A percentile compares a stretch with the other conserved stretches of the same genome.
These are phyloP conservation scores for Claviceps sp. DNA, from an alignment of 2,329 filamentous ascomycete genomes.

Conservation along the genomic window DNA sequence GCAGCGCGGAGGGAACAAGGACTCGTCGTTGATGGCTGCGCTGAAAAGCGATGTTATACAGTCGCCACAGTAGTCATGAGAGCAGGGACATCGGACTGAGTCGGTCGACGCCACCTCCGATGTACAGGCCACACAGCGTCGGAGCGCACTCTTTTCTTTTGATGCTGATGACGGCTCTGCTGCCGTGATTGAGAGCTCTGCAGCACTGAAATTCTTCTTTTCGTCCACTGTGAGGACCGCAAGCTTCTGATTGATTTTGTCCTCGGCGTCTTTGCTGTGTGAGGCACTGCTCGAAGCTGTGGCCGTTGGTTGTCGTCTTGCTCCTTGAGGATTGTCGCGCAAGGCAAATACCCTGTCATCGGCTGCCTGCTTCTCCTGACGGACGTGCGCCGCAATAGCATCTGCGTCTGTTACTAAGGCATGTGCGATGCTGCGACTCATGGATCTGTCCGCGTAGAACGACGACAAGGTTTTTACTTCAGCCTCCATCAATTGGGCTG, in stretches of 20 bases:
- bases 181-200: no score
- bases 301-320: neutral
- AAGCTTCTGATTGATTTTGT: neutral
- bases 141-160: neutral
- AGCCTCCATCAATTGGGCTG: slow-evolving; percentile 5
- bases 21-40: slow-evolving; percentile 31
- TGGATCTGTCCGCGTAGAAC: slow-evolving; percentile 6
- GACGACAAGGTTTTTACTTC: slow-evolving; percentile 6
- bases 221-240: no score
- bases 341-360: neutral
- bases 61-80: slow-evolving; percentile 36
- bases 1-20: slow-evolving; percentile 41
- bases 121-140: slow-evolving; percentile 1
- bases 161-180: no score
- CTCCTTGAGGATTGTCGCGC: no score
- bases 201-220: neutral
- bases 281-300: neutral
- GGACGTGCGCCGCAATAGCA: neutral
- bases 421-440: slow-evolving; percentile 10
- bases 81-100: slow-evolving; percentile 4
- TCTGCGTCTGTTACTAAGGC: slow-evolving; percentile 7
- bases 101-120: neutral
- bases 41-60: slow-evolving; percentile 35
- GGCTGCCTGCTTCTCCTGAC: neutral
- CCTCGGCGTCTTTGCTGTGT: neutral